Evolutionary conservation across 2,329 filamentous ascomycete species (phyloP).

Genomic region (Apiospora rasikravindrae): DNA sequence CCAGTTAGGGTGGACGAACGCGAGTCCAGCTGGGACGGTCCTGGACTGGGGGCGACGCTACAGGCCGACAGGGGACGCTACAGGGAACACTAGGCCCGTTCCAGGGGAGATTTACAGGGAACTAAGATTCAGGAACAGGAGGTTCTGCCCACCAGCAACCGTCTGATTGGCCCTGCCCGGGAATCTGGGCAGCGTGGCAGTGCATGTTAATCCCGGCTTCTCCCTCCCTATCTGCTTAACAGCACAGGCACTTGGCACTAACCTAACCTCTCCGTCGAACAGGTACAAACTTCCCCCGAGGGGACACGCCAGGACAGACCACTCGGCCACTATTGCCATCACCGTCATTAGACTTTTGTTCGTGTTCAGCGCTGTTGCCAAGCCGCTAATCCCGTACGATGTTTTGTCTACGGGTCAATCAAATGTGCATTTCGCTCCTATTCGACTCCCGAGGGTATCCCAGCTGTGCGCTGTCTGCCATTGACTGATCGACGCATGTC

Average conservation of each 20-base stretch:
- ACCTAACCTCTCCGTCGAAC: too few species aligned
- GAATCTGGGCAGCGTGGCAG: constrained; percentile 11
- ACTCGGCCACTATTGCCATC: neutral
- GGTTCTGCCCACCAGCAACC: neutral
- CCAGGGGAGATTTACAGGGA: neutral
- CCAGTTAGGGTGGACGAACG: neutral
- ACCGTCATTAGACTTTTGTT: constrained; percentile 1
- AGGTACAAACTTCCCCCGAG: too few species aligned
- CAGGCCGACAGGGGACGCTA: neutral
- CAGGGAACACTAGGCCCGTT: neutral
- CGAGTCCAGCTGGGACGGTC: neutral
- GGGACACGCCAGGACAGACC: neutral
- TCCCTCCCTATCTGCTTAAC: neutral
- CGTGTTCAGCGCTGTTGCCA: neutral
- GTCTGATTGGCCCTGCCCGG: neutral
- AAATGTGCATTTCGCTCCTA: neutral
- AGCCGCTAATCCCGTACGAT: constrained; percentile 1
- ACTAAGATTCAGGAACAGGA: constrained; percentile 10
- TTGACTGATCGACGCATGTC: neutral
- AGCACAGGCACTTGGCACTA: too few species aligned
- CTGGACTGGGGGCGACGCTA: neutral
- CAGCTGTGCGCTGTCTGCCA: neutral
- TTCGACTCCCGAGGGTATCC: neutral
- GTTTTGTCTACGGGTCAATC: neutral
- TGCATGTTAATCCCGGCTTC: neutral